Evolutionary conservation across 1,139 yeast genomes (phyloP), one percentile per base, ranked within the genome.

Genomic region (Protomyces inouyei): DNA sequence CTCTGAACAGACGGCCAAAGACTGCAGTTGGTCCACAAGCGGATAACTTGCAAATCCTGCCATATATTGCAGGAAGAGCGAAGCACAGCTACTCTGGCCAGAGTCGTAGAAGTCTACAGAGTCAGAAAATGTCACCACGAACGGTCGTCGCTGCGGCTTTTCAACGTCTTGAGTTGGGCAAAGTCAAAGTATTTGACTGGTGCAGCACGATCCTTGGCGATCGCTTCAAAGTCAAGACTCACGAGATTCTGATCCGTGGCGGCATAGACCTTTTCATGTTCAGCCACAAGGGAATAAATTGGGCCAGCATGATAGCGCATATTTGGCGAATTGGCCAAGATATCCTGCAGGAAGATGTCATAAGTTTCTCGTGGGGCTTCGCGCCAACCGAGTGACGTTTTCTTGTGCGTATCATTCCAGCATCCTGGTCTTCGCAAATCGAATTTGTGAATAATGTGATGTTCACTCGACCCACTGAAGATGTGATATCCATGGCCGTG

Each of bases 261-360:
- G 16, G 52, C 63, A 35, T 36, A 59, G 35, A 59, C 45, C 16
- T 55, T 46, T 40, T 59, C 63, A 32, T 52, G 52, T 43, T 59
- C 63, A 14, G 63, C 63, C 4, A 43, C 45, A 43, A 59, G 35
- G 4, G 63, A 59, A 43, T 59, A 59, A 4, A 59, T 32, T 4
- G 63, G 63, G 4, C 63, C 63, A 25, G 10, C 35, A 52, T 37
- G 35, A 52, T 57, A 14, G 14, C 43, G 14, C 32, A 6, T 28
- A 57, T 36, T 14, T 36, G 9, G 18, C 55, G 35, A 38, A 57
- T 36, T 5, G 48, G 14, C 61, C 55, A 28, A 5, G 32, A 28
- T 28, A 25, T 51, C 52, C 14, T 18, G 35, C 14, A 51, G 52
- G 16, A 55, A 59, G 40, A 55, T 55, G 12, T 52, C 23, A 28